Base-by-base conservation (phyloP, 805 yeast genomes). In the Yamadazyma kitorensis region DNA sequence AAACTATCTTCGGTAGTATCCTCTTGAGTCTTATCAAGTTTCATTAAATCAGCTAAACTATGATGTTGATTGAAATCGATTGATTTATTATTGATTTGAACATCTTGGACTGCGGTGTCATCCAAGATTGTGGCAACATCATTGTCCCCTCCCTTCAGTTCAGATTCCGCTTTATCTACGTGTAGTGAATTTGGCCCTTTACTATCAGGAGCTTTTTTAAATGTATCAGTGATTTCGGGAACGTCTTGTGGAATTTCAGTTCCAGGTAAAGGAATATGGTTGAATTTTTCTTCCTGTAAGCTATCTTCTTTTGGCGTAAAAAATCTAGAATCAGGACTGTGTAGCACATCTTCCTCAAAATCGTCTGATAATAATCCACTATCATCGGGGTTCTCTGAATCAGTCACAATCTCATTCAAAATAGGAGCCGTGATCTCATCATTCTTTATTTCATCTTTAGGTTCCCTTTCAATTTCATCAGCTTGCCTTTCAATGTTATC, bases 11-110 rank as follows among this genome's bases (percentile, higher is more conserved):
- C 36, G 15, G 39, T 27, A 6, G 29, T 28, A 20, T 37, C 36
- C 6, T 22, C 24, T 20, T 29, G 34, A 14, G 33, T 22, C 17
- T 28, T 30, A 2, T 41, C 46, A 23, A 39, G 24, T 11, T 20
- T 34, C 13, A 42, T 39, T 10, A 42, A 25, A 23, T 42, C 41
- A 6, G 43, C 36, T n/a, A 42, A 31, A 11, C 40, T 25, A 17
- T 27, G 17, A 8, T 29, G 31, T 12, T 27, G 17, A 13, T 14
- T 10, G 13, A 27, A 6, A 6, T 27, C 27, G 35, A 12, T 27
- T 9, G 29, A 19, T 30, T 27, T 17, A 13, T n/a, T 15, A 7
- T 9, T n/a, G 13, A 23, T 7, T 11, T 8, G 10, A 6, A 6
- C 12, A 23, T 23, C 26, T 15, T 9, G n/a, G 6, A 17, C n/a